Percentiles rank a stretch among this genome's conserved stretches.
phyloP scores from a whole-genome alignment of 2,329 filamentous ascomycete genomes.

The Stemphylium lycopersici region DNA sequence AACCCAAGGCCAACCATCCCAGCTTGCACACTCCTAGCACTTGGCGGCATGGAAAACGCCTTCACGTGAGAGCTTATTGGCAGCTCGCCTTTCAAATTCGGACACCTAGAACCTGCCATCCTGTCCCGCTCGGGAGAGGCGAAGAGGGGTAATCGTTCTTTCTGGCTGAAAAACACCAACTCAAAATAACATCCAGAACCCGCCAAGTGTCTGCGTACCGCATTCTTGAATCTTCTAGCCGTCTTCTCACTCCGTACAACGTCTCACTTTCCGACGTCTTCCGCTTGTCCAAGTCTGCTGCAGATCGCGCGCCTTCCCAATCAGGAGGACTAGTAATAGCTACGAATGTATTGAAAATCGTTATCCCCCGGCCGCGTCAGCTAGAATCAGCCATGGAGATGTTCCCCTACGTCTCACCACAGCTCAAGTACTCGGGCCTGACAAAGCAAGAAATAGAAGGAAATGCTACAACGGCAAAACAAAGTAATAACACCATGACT shows the following conservation, averaged over 20 bases:
- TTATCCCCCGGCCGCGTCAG: not conserved
- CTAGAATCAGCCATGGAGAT: conserved; percentile 9
- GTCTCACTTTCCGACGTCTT: conserved; percentile 8
- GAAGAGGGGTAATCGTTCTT: conserved; percentile 17
- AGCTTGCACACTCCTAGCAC: not conserved
- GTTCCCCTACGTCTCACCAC: conserved; percentile 11
- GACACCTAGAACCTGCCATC: conserved; percentile 8
- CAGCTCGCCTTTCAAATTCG: conserved; percentile 6
- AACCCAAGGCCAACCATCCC: not conserved
- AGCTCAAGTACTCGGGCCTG: conserved; percentile 11
- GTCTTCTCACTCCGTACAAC: not conserved
- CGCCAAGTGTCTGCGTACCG: not conserved
- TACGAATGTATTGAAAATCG: not conserved
- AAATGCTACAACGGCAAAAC: conserved; percentile 8
- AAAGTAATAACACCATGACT: conserved; percentile 7
- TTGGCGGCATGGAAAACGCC: conserved; percentile 6
- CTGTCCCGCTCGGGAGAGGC: conserved; percentile 8
- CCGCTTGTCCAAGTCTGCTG: conserved; percentile 9
- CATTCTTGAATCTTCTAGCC: conserved; percentile 1
- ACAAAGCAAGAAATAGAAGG: conserved; percentile 17
- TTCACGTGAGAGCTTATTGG: conserved; percentile 10
- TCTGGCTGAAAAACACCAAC: not conserved
- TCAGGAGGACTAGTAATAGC: conserved; percentile 15
- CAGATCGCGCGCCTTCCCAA: conserved; percentile 13
- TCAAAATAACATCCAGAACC: not conserved